phyloP scores from a whole-genome alignment of 2,329 filamentous ascomycete species.

The Fonsecaea multimorphosa region DNA sequence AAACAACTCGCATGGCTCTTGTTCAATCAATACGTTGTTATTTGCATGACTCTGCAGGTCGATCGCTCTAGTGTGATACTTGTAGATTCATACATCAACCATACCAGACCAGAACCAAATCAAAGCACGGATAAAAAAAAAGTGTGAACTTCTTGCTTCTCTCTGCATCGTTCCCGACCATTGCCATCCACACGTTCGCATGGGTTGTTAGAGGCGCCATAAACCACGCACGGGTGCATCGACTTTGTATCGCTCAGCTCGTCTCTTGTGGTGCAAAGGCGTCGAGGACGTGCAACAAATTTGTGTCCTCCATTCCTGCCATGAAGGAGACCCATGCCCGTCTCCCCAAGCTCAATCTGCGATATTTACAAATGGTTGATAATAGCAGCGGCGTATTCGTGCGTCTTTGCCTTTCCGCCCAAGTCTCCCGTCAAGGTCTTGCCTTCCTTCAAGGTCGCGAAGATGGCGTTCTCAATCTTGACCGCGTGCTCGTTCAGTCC shows the following conservation, averaged over 20 bases:
- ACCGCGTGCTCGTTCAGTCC: conserved; percentile 80
- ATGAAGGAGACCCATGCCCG: neutral
- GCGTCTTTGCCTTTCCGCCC: conserved; percentile 93
- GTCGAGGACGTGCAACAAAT: neutral
- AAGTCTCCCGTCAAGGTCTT: conserved; percentile 95
- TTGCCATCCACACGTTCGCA: neutral
- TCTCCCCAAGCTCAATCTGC: neutral
- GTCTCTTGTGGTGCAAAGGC: neutral
- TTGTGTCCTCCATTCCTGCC: neutral
- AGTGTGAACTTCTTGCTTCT: neutral
- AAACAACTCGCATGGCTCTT: neutral
- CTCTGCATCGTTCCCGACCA: neutral
- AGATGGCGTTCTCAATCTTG: conserved; percentile 92
- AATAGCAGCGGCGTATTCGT: conserved; percentile 91
- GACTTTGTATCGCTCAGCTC: neutral
- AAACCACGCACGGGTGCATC: neutral
- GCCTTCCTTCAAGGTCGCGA: conserved; percentile 93
- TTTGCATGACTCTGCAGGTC: conserved; percentile 28
- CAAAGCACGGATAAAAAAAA: conserved; percentile 11
- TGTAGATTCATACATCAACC: conserved; percentile 28
- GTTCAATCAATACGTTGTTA: conserved; percentile 18
- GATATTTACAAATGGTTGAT: conserved; percentile 65
- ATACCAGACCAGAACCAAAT: conserved; percentile 8
- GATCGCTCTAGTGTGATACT: conserved; percentile 25
- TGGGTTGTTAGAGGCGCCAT: neutral